Base-by-base conservation (phyloP, 345 rosid species). In the Eucalyptus sp. region DNA sequence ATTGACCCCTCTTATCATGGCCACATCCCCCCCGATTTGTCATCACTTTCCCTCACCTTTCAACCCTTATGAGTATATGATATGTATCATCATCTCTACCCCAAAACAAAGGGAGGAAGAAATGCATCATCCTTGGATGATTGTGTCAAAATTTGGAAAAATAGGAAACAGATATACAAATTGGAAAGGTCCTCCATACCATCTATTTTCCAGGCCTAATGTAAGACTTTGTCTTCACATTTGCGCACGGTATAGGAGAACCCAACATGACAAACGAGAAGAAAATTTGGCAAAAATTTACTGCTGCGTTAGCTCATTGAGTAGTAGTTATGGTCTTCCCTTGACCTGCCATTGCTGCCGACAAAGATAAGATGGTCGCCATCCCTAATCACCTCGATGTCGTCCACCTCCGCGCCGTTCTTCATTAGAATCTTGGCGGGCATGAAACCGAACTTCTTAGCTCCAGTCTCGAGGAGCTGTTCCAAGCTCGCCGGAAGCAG, bases 321-420 rank as follows among this genome's bases (percentile, higher is more conserved):
- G 48, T 10, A 37, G 83, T 22, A 37, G 83, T 76, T 76, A 76
- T 76, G 83, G 83, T 37, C 48, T 20, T 76, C 83, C 83, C 15
- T 68, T 4, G 27, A 76, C 43, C 83, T 3, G 48, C 15, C 27
- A 11, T 20, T 18, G 48, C 83, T 76, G 48, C 83, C 1, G 27
- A 37, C 27, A 11, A 76, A 76, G 46, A 76, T 31, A 37, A 92
- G 91, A 51, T 91, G 91, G 87, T 93, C 92, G 3, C 92, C 92
- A 37, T 93, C 94, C 89, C 94, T 92, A 33, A 92, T 90, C 71
- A 92, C 91, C 58, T 68, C 90, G 8, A 92, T 92, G 51, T 90
- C 93, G 2, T 93, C 94, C 44, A 93, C 89, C 88, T 91, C 93
- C 10, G 93, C 93, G 7, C 91, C 84, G 2, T 89, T 90, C 83